Base-by-base conservation (phyloP, 352 stramenopile species). In the Phytophthora agathidicida region DNA sequence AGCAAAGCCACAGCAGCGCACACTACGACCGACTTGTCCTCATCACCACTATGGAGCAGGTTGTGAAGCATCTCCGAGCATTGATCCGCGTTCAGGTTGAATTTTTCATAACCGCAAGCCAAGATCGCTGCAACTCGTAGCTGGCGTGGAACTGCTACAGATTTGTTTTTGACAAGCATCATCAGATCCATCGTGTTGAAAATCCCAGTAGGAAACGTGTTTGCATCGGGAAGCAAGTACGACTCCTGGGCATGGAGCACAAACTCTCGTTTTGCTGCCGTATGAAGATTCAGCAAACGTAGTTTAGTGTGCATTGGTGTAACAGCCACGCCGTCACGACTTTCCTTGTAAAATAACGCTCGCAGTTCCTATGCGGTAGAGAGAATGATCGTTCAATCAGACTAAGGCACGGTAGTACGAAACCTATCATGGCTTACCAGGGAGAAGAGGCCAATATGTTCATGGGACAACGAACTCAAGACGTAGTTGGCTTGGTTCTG, bases 401-500 rank as follows among this genome's bases (percentile, higher is more conserved):
- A 57, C 8, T n/a, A 47, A 6, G n/a, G 20, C 3, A 49, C 7
- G 5, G 0, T 36, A 20, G 13, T 19, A 42, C 2, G 39, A 54
- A 3, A 10, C 9, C 4, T 11, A 32, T 22, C 2, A 27, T 14
- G 20, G 43, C 26, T 44, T 14, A 93, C 86, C 49, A 85, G 76
- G 7, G 83, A 69, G 51, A 95, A 92, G 13, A 91, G 57, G 6
- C 75, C 71, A 44, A 95, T 88, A 47, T 95, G 86, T 28, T 83
- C 65, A 16, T 88, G 75, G 0, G 81, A 87, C 11, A 95, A 60
- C 14, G 81, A 93, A 48, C 83, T 93, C 22, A 95, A 63, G 3
- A 93, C 86, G 35, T 91, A 95, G 45, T 91, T 89, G n/a, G 90
- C 84, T 83, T 93, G 86, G 48, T 93, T 89, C 45, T 89, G 78